Base-by-base conservation (phyloP, 306 rosid species). In the Acacia acuminata region DNA sequence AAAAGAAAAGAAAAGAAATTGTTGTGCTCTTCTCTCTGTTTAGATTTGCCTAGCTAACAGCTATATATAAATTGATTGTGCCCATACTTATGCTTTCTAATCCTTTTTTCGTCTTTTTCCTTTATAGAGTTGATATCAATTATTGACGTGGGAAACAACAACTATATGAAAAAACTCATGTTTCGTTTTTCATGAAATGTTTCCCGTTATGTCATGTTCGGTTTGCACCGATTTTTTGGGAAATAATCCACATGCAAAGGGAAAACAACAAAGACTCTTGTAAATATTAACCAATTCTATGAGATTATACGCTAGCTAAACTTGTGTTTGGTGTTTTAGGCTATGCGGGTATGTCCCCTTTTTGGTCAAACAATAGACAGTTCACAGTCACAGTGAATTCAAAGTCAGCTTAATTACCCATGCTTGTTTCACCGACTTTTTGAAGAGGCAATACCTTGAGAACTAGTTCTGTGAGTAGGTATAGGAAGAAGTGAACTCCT, bases 301-400 rank as follows among this genome's bases (percentile, higher is more conserved):
- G 71, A 40, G 17, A 48, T 63, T 71, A 22, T 79, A 5, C 16
- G 3, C 53, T 47, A 47, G 38, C 50, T 19, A 50, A 61, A 44
- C 61, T 79, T 77, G 27, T 65, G 78, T 79, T 79, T 76, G 78
- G 71, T 56, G 34, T 80, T 82, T 77, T 81, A 16, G 51, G 86
- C 85, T 95, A 93, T 82, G 97, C 91, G 97, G 82, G 83, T 51
- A 22, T 90, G 95, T 87, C 84, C 82, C 85, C 76, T 68, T 45
- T 81, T 69, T 74, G 64, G 79, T 74, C 72, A 77, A 61, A 67
- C 79, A 58, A 42, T 27, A 67, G 63, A 56, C 53, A 65, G 9
- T 64, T 30, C 6, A 64, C 32, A n/a, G 13, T 32, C 42, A 4
- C 14, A 5, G 19, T 13, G 70, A 30, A 61, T 15, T 44, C 36